Percentiles rank a stretch among this genome's conserved stretches.
Evolutionary conservation across 306 rosid species (phyloP).

Genomic region (Canavalia ensiformis): DNA sequence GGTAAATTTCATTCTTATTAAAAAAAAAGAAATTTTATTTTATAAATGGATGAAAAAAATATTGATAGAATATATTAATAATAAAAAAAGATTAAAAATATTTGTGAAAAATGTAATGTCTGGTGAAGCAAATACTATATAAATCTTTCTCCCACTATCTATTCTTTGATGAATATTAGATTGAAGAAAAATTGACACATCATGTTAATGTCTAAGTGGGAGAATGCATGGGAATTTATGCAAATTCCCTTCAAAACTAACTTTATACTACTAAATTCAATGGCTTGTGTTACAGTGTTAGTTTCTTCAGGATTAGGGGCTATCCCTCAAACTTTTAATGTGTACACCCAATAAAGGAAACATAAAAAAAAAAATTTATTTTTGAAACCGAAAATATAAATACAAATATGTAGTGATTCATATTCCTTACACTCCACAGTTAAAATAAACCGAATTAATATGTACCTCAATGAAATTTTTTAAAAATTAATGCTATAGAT

Average conservation of each 20-base stretch:
- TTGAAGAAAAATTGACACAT: constrained; percentile 38
- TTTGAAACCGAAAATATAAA: no score
- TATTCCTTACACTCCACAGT: no score
- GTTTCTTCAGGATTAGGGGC: constrained; percentile 35
- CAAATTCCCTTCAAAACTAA: constrained; percentile 51
- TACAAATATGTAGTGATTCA: no score
- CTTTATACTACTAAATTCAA: constrained; percentile 47
- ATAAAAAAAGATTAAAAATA: no score
- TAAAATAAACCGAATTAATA: no score
- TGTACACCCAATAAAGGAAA: neutral
- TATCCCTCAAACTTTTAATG: neutral
- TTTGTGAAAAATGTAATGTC: no score
- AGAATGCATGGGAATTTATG: constrained; percentile 53
- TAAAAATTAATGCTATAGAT: neutral
- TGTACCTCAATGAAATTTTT: neutral
- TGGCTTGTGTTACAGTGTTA: constrained; percentile 17
- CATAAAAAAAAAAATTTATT: no score
- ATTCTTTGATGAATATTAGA: constrained; percentile 19
- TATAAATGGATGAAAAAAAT: no score
- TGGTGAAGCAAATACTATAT: neutral
- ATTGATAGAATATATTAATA: no score
- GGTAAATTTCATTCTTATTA: no score
- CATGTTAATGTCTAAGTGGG: constrained; percentile 15
- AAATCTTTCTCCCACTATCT: neutral
- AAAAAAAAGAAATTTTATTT: no score